phyloP scores from a whole-genome alignment of 441 rosid genomes.

The Mallotus repandus region DNA sequence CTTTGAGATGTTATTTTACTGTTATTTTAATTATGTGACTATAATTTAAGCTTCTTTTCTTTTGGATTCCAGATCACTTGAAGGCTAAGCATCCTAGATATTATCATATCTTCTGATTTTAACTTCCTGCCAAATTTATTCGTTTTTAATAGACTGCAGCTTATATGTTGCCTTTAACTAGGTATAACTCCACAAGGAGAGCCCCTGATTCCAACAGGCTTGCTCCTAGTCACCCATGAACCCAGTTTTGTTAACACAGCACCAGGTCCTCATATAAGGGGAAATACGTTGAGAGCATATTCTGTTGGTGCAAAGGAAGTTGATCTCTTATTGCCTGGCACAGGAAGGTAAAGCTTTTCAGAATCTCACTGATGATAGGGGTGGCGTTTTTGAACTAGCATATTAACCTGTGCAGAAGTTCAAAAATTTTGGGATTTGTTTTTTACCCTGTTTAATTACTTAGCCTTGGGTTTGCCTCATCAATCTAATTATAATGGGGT shows the following conservation, averaged over 20 bases:
- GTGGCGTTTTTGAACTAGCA: no score
- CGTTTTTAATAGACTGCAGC: constrained; percentile 18
- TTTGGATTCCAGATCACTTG: not conserved
- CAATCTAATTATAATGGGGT: not conserved
- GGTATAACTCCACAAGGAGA: constrained; percentile 53
- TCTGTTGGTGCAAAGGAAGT: constrained; percentile 87
- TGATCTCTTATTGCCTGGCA: constrained; percentile 90
- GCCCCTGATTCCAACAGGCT: constrained; percentile 68
- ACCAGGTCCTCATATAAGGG: constrained; percentile 97
- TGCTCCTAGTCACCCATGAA: constrained; percentile 78
- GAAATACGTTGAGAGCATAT: constrained; percentile 70
- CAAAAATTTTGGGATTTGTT: not conserved
- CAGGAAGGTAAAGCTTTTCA: constrained; percentile 64
- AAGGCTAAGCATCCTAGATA: not conserved
- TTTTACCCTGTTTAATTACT: not conserved
- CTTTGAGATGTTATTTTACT: not conserved
- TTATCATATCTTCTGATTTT: not conserved
- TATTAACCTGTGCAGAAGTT: not conserved
- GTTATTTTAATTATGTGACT: not conserved
- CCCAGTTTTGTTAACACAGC: constrained; percentile 67
- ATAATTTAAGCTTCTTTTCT: not conserved
- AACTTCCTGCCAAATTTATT: not conserved
- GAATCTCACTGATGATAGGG: not conserved
- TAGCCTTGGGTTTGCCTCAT: not conserved
- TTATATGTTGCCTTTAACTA: constrained; percentile 28